A percentile compares a stretch with the other conserved stretches of the same genome.
Conservation (phyloP, 176 grass and related monocot genomes). For the Rhynchospora tenuis region DNA sequence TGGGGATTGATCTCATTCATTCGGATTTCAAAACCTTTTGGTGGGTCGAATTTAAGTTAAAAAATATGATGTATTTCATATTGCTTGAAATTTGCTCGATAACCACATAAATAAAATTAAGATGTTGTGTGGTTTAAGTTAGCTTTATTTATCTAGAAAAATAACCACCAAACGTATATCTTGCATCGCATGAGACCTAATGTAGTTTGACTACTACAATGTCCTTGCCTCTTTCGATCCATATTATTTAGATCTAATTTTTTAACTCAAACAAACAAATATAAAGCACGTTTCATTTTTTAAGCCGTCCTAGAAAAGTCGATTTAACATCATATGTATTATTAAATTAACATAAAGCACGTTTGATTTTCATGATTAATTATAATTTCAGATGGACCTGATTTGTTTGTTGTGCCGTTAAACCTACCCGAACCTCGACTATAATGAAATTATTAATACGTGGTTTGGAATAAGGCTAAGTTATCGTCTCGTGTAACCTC, state of each 20-base stretch:
- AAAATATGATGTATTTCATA: neutral
- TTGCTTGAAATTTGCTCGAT: neutral
- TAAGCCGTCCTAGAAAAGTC: neutral
- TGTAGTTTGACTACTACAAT: no score
- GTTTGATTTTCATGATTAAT: no score
- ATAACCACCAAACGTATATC: neutral
- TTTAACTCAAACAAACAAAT: neutral
- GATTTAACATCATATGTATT: no score
- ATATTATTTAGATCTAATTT: no score
- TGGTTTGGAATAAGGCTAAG: neutral
- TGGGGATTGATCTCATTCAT: neutral
- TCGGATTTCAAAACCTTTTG: neutral
- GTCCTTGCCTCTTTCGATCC: no score
- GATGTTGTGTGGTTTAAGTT: neutral
- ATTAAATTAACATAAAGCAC: no score
- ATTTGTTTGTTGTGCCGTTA: conserved; percentile 20
- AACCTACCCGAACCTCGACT: neutral
- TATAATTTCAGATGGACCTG: neutral
- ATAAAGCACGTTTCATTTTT: neutral
- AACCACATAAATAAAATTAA: neutral
- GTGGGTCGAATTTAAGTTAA: neutral
- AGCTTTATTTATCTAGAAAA: neutral
- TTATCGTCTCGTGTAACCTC: neutral
- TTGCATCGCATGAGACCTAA: neutral
- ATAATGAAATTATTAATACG: neutral